Evolutionary conservation across 1,284 basidiomycete species (phyloP).

Genomic region (Cutaneotrichosporon cavernicola): DNA sequence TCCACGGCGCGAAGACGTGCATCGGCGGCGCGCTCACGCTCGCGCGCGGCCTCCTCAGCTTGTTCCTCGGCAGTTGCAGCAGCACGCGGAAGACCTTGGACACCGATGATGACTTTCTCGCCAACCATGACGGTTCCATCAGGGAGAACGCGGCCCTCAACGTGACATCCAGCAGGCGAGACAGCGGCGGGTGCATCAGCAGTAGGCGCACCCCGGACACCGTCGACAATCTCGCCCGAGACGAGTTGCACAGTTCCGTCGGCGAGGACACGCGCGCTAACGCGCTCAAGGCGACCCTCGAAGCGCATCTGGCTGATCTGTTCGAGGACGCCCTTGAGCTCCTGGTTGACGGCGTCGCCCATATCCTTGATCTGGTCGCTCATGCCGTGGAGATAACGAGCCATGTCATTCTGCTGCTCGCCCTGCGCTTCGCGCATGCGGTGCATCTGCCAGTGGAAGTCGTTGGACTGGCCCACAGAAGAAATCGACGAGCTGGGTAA

Average conservation of each 20-base stretch:
- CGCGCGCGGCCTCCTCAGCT: constrained; percentile 25
- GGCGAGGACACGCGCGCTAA: constrained; percentile 41
- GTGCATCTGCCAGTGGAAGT: not conserved
- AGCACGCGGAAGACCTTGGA: constrained; percentile 36
- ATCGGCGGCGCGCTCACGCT: constrained; percentile 45
- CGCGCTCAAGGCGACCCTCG: constrained; percentile 43
- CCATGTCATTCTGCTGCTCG: constrained; percentile 36
- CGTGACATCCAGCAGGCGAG: constrained; percentile 31
- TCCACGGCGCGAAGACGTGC: constrained; percentile 38
- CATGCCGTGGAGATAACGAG: constrained; percentile 49
- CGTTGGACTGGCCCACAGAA: not conserved
- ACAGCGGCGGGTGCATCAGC: constrained; percentile 27
- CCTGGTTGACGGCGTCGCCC: constrained; percentile 32
- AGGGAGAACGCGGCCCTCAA: constrained; percentile 42
- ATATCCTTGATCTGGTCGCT: constrained; percentile 47
- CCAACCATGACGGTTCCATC: constrained; percentile 49
- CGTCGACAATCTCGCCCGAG: constrained; percentile 50
- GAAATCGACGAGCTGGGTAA: not conserved
- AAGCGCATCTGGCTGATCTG: constrained; percentile 44
- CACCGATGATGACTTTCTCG: constrained; percentile 45
- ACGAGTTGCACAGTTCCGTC: constrained; percentile 47
- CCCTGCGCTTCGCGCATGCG: constrained; percentile 8
- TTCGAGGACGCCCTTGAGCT: constrained; percentile 43
- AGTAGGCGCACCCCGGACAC: constrained; percentile 39
- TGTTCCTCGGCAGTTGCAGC: constrained; percentile 24